phyloP scores from a whole-genome alignment of 2,329 filamentous ascomycete species.

The Aspergillus brunneoviolaceus region DNA sequence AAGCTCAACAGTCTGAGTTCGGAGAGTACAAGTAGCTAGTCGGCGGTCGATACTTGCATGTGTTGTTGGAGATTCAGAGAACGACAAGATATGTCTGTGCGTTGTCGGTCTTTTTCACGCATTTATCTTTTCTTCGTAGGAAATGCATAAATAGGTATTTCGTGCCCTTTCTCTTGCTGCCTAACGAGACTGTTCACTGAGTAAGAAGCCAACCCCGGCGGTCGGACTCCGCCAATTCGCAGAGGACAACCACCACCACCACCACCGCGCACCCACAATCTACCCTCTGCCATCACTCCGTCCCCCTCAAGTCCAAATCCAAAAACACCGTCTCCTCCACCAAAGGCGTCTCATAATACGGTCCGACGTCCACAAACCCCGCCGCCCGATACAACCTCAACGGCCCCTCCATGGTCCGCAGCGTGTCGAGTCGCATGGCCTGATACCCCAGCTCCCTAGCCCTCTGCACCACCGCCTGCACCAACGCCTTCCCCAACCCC shows the following conservation, averaged over 20 bases:
- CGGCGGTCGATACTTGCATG: background rate
- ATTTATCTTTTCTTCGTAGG: background rate
- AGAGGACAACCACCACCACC: background rate
- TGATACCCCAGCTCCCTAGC: conserved; percentile 52
- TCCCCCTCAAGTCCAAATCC: conserved; percentile 28
- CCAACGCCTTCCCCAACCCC: conserved; percentile 51
- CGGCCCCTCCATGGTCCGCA: conserved; percentile 54
- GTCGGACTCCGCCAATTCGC: background rate
- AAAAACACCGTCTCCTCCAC: conserved; percentile 56
- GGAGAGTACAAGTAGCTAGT: background rate
- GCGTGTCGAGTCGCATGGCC: conserved; percentile 57
- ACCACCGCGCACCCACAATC: background rate
- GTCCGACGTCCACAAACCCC: conserved; percentile 53
- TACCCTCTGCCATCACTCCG: background rate
- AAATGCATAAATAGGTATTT: background rate
- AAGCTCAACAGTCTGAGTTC: conserved; percentile 38
- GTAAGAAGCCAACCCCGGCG: background rate
- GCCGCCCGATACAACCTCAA: conserved; percentile 49
- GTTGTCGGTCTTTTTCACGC: background rate
- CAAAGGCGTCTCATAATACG: conserved; percentile 59
- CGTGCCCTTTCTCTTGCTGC: background rate
- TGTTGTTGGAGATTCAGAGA: background rate
- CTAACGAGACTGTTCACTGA: too few species aligned
- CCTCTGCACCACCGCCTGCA: conserved; percentile 45
- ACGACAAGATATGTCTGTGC: background rate